These are phyloP conservation scores for Aureobasidium sp. DNA, from an alignment of 2,329 filamentous ascomycete genomes.

Conservation along the genomic window DNA sequence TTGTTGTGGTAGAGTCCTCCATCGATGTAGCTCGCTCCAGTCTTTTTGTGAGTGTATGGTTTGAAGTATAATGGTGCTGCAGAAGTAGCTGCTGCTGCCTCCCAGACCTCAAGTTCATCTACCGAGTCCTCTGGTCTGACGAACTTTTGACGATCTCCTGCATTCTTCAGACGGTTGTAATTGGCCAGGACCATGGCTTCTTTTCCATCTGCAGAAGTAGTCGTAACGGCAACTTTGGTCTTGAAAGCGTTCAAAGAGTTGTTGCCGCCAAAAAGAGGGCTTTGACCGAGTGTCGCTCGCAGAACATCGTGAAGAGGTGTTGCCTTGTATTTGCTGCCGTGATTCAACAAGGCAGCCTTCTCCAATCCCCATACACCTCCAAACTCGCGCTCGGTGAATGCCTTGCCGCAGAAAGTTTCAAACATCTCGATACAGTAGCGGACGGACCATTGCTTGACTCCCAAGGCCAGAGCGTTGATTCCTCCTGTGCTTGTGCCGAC, in stretches of 20 bases:
- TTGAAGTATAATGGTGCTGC: conserved; percentile 45
- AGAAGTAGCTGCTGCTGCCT: conserved; percentile 44
- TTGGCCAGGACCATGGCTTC: conserved; percentile 37
- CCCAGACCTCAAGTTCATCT: conserved; percentile 41
- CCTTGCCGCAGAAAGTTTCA: conserved; percentile 30
- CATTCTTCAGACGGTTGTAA: conserved; percentile 33
- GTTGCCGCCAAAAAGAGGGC: conserved; percentile 31
- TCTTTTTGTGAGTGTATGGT: conserved; percentile 41
- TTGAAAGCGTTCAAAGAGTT: conserved; percentile 9
- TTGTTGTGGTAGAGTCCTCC: conserved; percentile 45
- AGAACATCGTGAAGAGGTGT: conserved; percentile 30
- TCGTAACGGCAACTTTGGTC: conserved; percentile 36
- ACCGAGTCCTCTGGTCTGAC: conserved; percentile 31
- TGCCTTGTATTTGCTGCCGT: conserved; percentile 25
- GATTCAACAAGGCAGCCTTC: conserved; percentile 24
- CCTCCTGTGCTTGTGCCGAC: conserved; percentile 41
- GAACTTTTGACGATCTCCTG: conserved; percentile 30
- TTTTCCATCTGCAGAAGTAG: conserved; percentile 33
- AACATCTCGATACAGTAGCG: conserved; percentile 34
- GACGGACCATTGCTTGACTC: conserved; percentile 31
- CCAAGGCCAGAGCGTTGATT: conserved; percentile 37
- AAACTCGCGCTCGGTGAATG: conserved; percentile 32
- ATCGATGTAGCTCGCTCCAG: conserved; percentile 42
- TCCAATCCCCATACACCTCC: conserved; percentile 25
- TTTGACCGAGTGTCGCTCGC: conserved; percentile 31